These are phyloP conservation scores for Endotrypanum monterogeii DNA, from an alignment of 208 protist species.

Conservation along the genomic window DNA sequence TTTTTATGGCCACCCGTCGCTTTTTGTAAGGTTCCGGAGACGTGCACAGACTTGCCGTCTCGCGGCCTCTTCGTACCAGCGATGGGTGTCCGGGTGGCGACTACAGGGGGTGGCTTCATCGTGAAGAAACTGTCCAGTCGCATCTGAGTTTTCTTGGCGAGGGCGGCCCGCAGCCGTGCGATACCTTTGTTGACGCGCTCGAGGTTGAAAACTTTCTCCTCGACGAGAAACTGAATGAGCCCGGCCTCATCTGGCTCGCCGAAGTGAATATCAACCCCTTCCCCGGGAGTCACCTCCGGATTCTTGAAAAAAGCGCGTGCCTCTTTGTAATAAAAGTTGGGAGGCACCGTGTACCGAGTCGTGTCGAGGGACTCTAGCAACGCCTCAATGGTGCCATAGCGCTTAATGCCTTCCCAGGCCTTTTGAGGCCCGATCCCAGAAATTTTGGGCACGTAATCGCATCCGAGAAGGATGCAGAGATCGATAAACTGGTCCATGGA, in stretches of 20 bases:
- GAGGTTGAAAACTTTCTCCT: constrained; percentile 98
- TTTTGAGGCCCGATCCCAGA: constrained; percentile 97
- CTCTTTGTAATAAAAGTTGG: constrained; percentile 89
- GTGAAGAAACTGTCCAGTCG: constrained; percentile 93
- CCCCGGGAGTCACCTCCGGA: constrained; percentile 87
- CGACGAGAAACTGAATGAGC: constrained; percentile 96
- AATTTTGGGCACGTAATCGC: constrained; percentile 99
- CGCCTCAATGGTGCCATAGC: constrained; percentile 95
- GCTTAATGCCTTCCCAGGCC: constrained; percentile 95
- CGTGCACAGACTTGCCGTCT: constrained; percentile 32
- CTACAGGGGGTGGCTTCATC: constrained; percentile 27
- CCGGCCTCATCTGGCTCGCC: constrained; percentile 96
- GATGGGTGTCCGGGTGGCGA: constrained; percentile 10
- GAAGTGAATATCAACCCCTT: constrained; percentile 93
- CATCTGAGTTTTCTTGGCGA: constrained; percentile 82
- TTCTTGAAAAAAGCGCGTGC: constrained; percentile 93
- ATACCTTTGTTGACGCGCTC: constrained; percentile 89
- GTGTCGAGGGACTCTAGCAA: constrained; percentile 94
- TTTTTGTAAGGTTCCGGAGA: constrained; percentile 80
- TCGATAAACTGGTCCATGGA: constrained; percentile 98
- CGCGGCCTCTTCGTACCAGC: constrained; percentile 56
- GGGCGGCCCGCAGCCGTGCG: constrained; percentile 67
- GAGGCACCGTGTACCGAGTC: constrained; percentile 80
- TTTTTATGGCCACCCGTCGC: constrained; percentile 71
- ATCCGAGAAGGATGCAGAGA: constrained; percentile 99